These are phyloP conservation scores for Bretschneidera sinensis DNA, from an alignment of 345 rosid genomes.

Conservation along the genomic window DNA sequence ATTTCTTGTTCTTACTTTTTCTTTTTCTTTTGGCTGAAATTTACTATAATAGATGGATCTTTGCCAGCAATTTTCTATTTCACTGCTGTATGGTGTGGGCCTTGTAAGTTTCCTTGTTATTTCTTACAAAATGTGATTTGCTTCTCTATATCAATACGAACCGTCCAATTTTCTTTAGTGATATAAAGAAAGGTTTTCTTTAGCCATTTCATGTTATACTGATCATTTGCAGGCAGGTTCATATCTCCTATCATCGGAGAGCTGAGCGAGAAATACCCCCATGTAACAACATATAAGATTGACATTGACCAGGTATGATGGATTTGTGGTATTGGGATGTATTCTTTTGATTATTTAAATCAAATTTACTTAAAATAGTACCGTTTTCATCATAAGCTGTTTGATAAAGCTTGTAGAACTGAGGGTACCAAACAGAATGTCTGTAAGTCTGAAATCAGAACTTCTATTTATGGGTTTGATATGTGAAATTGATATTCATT, in stretches of 20 bases:
- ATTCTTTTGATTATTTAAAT: not conserved
- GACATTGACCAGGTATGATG: conserved; percentile 71
- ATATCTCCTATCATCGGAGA: conserved; percentile 56
- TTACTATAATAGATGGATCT: conserved; percentile 42
- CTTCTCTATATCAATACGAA: not conserved
- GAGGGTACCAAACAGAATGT: not conserved
- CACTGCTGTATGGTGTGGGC: conserved; percentile 86
- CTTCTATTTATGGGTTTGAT: not conserved
- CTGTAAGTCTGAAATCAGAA: not conserved
- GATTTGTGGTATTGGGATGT: not conserved
- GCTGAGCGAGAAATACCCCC: conserved; percentile 54
- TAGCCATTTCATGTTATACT: conserved; percentile 6
- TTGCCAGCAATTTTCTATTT: conserved; percentile 64
- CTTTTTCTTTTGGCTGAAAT: conserved; percentile 1
- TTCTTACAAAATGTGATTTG: not conserved
- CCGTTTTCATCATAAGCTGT: not conserved
- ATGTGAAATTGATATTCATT: not conserved
- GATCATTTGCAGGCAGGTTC: conserved; percentile 47
- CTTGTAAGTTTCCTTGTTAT: conserved; percentile 51
- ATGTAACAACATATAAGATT: conserved; percentile 61
- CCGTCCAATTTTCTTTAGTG: not conserved
- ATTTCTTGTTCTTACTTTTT: not conserved
- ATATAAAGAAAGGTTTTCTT: not conserved
- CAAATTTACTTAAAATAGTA: not conserved
- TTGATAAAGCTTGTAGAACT: not conserved